phyloP scores from a whole-genome alignment of 1,284 basidiomycete genomes.

The Trichosporon sp. region DNA sequence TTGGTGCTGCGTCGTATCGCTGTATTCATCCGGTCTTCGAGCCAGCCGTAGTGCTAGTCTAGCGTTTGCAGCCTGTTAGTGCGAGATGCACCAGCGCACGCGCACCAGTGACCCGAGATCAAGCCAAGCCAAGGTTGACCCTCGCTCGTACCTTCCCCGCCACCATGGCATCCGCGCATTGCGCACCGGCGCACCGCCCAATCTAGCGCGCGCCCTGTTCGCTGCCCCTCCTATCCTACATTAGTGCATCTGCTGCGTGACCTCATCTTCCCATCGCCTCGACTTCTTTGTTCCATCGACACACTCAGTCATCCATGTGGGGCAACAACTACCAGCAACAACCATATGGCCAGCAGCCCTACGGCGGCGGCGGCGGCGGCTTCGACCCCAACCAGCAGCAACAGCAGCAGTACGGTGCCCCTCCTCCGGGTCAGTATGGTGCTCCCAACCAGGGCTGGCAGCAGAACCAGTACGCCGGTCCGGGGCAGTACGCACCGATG shows the following conservation, averaged over 20 bases:
- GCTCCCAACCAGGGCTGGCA: conserved; percentile 12
- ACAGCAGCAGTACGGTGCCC: conserved; percentile 13
- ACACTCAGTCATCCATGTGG: conserved; percentile 10
- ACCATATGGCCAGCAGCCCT: conserved; percentile 9
- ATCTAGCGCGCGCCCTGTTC: neutral
- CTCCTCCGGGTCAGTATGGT: conserved; percentile 16
- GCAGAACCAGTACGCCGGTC: conserved; percentile 9
- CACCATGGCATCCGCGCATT: no score
- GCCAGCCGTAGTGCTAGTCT: no score
- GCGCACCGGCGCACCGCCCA: neutral
- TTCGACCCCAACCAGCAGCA: conserved; percentile 2
- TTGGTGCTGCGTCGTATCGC: no score
- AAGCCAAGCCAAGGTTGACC: neutral
- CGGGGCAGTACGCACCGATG: conserved; percentile 9
- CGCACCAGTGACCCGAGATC: neutral
- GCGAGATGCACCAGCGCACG: no score
- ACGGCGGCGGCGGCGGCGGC: conserved; percentile 12
- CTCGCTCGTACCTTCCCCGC: neutral
- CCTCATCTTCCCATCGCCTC: neutral
- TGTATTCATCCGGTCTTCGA: no score
- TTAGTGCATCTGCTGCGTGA: neutral
- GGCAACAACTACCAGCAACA: conserved; percentile 12
- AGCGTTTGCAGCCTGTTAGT: no score
- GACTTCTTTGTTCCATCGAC: no score
- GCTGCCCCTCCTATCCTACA: no score